Conservation (phyloP, 768 basidiomycete species). For the Boletus pseudopeckii region DNA sequence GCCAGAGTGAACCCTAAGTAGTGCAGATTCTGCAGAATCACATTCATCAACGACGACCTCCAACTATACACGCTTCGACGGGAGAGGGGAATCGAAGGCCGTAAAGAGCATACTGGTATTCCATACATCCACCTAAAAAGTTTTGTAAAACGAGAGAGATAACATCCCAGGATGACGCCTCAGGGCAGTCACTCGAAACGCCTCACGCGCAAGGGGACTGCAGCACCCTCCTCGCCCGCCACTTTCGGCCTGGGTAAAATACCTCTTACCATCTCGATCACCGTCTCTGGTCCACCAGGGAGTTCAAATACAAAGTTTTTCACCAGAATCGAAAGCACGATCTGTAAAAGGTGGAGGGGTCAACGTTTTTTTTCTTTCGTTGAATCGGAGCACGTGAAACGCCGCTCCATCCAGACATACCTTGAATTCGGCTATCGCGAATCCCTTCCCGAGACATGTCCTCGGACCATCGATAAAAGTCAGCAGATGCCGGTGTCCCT, state of each 20-base stretch:
- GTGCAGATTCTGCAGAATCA: no score
- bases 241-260: constrained; percentile 20
- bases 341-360: background rate
- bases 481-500: background rate
- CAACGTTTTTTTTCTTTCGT: no score
- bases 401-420: background rate
- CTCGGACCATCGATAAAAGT: background rate
- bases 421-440: constrained; percentile 3
- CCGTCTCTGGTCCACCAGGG: constrained; percentile 15
- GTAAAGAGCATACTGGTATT: no score
- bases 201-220: constrained; percentile 3
- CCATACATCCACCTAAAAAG: no score
- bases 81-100: no score
- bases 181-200: constrained; percentile 8
- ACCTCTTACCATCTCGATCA: constrained; percentile 11
- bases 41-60: no score
- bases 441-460: constrained; percentile 10
- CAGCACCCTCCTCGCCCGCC: constrained; percentile 22
- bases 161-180: no score
- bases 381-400: background rate
- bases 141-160: no score
- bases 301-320: constrained; percentile 18
- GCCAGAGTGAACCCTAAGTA: no score
- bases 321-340: background rate
- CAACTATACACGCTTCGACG: no score